A percentile compares a stretch with the other conserved stretches of the same genome.
Conservation (phyloP, 106 monocot species). For the Ottelia alismoides region DNA sequence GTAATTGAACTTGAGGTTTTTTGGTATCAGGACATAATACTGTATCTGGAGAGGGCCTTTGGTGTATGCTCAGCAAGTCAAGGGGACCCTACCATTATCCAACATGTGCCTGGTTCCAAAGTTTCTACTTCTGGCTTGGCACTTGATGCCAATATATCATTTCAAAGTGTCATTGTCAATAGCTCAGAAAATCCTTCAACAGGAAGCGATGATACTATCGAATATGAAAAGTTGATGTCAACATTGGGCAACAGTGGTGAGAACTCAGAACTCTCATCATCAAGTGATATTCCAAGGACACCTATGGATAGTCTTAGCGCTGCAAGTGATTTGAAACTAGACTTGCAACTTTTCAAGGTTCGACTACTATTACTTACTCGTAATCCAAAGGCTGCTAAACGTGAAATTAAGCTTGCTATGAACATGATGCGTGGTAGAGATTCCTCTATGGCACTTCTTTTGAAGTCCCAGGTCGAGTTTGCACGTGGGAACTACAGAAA, state of each 20-base stretch:
- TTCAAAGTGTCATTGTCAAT: constrained; percentile 8
- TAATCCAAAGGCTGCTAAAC: constrained; percentile 55
- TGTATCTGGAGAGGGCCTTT: constrained; percentile 35
- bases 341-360: constrained; percentile 59
- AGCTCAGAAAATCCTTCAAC: constrained; percentile 5
- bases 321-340: constrained; percentile 43
- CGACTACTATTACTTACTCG: constrained; percentile 53
- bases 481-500: constrained; percentile 59
- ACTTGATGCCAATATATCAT: constrained; percentile 1
- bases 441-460: constrained; percentile 39
- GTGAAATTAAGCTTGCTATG: constrained; percentile 68
- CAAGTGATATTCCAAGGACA: constrained; percentile 30
- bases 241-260: constrained; percentile 15
- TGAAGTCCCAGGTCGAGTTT: constrained; percentile 71
- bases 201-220: constrained; percentile 11
- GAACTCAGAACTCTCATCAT: constrained; percentile 13
- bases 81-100: constrained; percentile 18
- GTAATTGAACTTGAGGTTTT: no score
- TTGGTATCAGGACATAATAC: constrained; percentile 47
- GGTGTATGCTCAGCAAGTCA: constrained; percentile 13
- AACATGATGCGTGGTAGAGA: constrained; percentile 52
- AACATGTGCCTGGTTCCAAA: constrained; percentile 17
- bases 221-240: constrained; percentile 16
- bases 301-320: constrained; percentile 24
- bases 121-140: constrained; percentile 3